Conservation (phyloP, 2,329 filamentous ascomycete genomes). For the Ustulina deusta region DNA sequence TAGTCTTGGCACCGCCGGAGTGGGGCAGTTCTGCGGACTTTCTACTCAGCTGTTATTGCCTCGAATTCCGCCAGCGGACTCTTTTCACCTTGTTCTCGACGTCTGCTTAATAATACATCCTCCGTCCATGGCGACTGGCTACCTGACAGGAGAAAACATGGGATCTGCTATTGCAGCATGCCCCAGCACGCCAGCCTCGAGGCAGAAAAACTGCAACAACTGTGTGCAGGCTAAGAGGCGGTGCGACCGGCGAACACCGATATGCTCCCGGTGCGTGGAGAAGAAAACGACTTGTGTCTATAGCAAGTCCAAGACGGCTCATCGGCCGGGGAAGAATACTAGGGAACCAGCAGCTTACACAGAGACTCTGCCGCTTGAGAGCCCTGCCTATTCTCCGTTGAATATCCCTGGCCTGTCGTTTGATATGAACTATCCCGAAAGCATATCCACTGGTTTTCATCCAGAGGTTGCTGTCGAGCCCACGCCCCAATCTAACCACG, state of each 20-base stretch:
- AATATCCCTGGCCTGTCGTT: slow-evolving; percentile 20
- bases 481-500: background rate
- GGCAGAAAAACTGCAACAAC: slow-evolving; percentile 54
- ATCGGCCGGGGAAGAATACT: slow-evolving; percentile 1
- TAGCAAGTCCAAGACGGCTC: slow-evolving; percentile 37
- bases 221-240: slow-evolving; percentile 56
- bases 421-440: slow-evolving; percentile 30
- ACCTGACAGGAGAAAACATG: slow-evolving; percentile 1
- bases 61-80: slow-evolving; percentile 31
- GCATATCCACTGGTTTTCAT: slow-evolving; percentile 8
- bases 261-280: slow-evolving; percentile 55
- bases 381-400: slow-evolving; percentile 19
- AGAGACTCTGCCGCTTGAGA: slow-evolving; percentile 14
- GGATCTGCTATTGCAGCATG: background rate
- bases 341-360: slow-evolving; percentile 8
- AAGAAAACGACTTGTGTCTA: slow-evolving; percentile 52
- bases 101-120: background rate
- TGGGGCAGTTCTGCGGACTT: slow-evolving; percentile 35
- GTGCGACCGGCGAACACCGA: slow-evolving; percentile 54
- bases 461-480: background rate
- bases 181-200: slow-evolving; percentile 35
- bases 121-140: background rate
- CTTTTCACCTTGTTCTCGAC: slow-evolving; percentile 9
- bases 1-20: slow-evolving; percentile 32
- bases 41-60: background rate